phyloP scores from a whole-genome alignment of 2,329 filamentous ascomycete species.

The Zasmidium angulare region DNA sequence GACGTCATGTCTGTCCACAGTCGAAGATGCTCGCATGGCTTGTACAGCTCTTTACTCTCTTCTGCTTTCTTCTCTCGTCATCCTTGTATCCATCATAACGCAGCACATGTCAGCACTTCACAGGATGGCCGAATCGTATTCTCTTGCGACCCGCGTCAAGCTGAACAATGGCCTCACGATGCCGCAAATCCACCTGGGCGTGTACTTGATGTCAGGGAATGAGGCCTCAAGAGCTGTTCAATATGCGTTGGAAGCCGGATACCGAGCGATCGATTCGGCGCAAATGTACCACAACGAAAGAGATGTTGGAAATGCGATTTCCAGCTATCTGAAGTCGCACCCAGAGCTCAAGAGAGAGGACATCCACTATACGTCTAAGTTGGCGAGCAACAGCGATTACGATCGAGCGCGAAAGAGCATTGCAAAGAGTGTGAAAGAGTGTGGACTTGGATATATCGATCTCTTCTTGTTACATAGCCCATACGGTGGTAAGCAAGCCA shows the following conservation, averaged over 20 bases:
- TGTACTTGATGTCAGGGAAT: constrained; percentile 67
- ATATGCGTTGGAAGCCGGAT: constrained; percentile 43
- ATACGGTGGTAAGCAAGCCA: constrained; percentile 67
- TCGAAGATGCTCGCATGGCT: not conserved
- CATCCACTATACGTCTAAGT: constrained; percentile 78
- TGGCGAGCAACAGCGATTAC: constrained; percentile 67
- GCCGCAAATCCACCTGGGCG: constrained; percentile 70
- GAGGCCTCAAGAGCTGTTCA: constrained; percentile 60
- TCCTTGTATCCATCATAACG: not conserved
- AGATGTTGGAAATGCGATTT: constrained; percentile 66
- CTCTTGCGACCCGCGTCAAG: constrained; percentile 47
- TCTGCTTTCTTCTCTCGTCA: not conserved
- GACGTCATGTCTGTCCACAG: constrained; percentile 5
- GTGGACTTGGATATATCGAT: constrained; percentile 73
- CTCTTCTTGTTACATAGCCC: constrained; percentile 78
- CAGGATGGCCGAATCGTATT: constrained; percentile 29
- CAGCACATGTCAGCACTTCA: constrained; percentile 13
- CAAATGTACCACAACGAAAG: constrained; percentile 72
- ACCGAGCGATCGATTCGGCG: constrained; percentile 57
- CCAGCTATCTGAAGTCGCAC: constrained; percentile 26
- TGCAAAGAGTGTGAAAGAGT: constrained; percentile 61
- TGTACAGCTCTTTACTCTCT: not conserved
- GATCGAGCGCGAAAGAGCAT: constrained; percentile 67
- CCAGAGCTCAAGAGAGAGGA: constrained; percentile 61
- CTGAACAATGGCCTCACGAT: constrained; percentile 66